These are phyloP conservation scores for Paecilomyces dactylethromorphus DNA, from an alignment of 2,329 filamentous ascomycete species.

Conservation along the genomic window DNA sequence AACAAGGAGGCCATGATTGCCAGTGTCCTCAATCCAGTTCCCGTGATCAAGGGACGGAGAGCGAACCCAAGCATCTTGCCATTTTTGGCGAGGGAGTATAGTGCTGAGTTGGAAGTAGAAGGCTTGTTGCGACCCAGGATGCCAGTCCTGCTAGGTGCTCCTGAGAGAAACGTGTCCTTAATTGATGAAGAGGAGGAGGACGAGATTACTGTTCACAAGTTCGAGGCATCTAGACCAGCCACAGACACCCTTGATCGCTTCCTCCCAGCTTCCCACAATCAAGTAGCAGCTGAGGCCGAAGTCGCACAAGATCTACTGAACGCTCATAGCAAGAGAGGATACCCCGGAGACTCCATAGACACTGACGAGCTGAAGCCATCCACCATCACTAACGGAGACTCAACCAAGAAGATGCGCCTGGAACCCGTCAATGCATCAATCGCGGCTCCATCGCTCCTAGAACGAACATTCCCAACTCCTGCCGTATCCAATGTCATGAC, in stretches of 20 bases:
- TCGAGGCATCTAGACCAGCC: conserved; percentile 5
- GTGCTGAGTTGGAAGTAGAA: conserved; percentile 61
- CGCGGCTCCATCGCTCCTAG: background rate
- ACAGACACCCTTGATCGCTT: background rate
- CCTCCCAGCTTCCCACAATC: background rate
- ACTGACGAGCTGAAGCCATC: background rate
- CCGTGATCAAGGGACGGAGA: conserved; percentile 54
- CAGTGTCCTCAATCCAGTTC: conserved; percentile 72
- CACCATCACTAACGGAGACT: background rate
- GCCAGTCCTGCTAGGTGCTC: conserved; percentile 34
- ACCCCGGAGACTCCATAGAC: background rate
- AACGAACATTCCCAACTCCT: background rate
- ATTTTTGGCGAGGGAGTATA: conserved; percentile 63
- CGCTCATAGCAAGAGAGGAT: background rate
- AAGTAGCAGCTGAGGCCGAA: background rate
- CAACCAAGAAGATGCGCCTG: background rate
- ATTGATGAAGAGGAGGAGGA: conserved; percentile 20
- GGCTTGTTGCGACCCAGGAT: conserved; percentile 54
- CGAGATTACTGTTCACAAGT: conserved; percentile 9
- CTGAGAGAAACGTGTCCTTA: conserved; percentile 16
- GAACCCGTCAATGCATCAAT: background rate
- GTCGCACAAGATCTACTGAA: background rate
- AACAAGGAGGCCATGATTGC: conserved; percentile 69
- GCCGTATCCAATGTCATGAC: background rate
- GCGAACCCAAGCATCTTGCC: conserved; percentile 71